phyloP scores from a whole-genome alignment of 2,329 filamentous ascomycete species.

The Cladosporium sp. region DNA sequence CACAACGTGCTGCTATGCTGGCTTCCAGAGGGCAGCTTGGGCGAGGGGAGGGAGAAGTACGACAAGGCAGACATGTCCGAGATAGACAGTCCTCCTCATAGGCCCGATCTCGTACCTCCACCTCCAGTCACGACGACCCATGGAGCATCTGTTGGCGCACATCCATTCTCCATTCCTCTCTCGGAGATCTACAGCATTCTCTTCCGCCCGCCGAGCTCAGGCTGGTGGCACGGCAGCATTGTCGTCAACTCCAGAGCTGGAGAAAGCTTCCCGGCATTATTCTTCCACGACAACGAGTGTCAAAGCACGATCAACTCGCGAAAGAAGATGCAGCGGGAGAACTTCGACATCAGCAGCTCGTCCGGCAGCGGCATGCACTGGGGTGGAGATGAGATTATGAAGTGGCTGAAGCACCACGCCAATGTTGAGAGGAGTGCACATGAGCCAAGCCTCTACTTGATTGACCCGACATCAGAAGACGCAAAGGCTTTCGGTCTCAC shows the following conservation, averaged over 20 bases:
- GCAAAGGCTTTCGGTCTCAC: conserved; percentile 71
- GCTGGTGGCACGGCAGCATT: conserved; percentile 97
- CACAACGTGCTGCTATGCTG: conserved; percentile 85
- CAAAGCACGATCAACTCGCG: conserved; percentile 93
- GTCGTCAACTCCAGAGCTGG: conserved; percentile 89
- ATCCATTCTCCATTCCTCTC: conserved; percentile 88
- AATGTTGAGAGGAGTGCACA: conserved; percentile 78
- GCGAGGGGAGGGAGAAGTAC: conserved; percentile 78
- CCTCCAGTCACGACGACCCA: conserved; percentile 83
- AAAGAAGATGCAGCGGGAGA: conserved; percentile 79
- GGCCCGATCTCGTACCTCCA: conserved; percentile 87
- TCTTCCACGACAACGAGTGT: conserved; percentile 97
- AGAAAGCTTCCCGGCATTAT: conserved; percentile 90
- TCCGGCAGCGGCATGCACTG: conserved; percentile 82
- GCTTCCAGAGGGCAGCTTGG: conserved; percentile 86
- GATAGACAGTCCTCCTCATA: conserved; percentile 74
- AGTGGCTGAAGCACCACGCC: conserved; percentile 86
- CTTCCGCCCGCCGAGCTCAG: conserved; percentile 85
- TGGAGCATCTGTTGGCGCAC: conserved; percentile 69
- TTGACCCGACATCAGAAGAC: conserved; percentile 85
- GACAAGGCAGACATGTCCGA: conserved; percentile 92
- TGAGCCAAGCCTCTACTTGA: conserved; percentile 86
- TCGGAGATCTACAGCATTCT: conserved; percentile 88
- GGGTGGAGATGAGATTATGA: conserved; percentile 92
- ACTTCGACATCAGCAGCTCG: conserved; percentile 62